Evolutionary conservation across 1,139 yeast genomes (phyloP).

Genomic region (Geotrichum klebahnii): DNA sequence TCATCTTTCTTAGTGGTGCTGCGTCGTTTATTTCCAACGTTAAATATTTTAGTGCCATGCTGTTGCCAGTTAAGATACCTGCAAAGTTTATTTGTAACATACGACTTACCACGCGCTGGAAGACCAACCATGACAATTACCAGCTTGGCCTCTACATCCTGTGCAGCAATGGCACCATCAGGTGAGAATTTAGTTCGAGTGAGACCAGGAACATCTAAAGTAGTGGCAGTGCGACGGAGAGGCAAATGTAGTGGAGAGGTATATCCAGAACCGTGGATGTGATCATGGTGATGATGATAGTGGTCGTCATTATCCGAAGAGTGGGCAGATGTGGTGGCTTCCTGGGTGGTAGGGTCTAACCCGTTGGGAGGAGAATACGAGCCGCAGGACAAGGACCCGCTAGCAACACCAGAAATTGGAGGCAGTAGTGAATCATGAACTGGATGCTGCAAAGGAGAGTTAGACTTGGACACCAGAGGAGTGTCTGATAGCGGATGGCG

Average conservation of each 20-base stretch:
- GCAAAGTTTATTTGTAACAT: conserved; percentile 83
- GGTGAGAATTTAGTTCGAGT: conserved; percentile 80
- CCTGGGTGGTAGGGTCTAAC: neutral
- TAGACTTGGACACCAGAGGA: conserved; percentile 6
- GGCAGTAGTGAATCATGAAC: neutral
- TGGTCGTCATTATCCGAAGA: no score
- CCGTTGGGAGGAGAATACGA: conserved; percentile 4
- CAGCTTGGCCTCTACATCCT: conserved; percentile 72
- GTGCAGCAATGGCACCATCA: conserved; percentile 71
- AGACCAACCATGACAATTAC: conserved; percentile 93
- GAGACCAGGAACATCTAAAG: conserved; percentile 89
- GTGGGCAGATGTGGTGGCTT: neutral
- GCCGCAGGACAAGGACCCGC: neutral
- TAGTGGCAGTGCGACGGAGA: conserved; percentile 53
- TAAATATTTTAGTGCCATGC: conserved; percentile 83
- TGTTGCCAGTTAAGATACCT: conserved; percentile 89
- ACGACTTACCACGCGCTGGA: conserved; percentile 90
- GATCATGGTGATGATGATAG: no score
- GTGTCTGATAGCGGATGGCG: conserved; percentile 18
- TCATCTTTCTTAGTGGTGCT: conserved; percentile 60
- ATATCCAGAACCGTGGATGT: neutral
- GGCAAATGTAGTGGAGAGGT: conserved; percentile 6
- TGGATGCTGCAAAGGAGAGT: conserved; percentile 6
- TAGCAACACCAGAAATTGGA: neutral
- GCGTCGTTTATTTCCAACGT: conserved; percentile 91